Conservation (phyloP, 768 basidiomycete genomes). For the Amanita inopinata region DNA sequence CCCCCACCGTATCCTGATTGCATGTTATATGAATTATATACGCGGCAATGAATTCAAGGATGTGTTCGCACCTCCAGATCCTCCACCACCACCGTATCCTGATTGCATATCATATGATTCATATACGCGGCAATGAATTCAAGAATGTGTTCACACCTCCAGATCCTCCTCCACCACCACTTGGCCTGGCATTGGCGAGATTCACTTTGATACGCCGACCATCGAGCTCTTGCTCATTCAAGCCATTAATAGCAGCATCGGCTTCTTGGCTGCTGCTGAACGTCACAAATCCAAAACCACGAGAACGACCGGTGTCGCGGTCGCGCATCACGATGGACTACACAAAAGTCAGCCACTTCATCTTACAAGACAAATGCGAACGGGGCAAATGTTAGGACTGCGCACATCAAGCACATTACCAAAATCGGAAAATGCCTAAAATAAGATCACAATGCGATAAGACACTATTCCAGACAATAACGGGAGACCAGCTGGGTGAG, state of each 20-base stretch:
- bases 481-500: slow-evolving; percentile 25
- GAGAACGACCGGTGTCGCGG: slow-evolving; percentile 93
- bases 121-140: not conserved
- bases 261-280: slow-evolving; percentile 57
- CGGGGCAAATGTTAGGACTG: slow-evolving; percentile 32
- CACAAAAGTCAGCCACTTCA: slow-evolving; percentile 30
- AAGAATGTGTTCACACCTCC: slow-evolving; percentile 14
- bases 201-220: slow-evolving; percentile 88
- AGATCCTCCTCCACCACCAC: slow-evolving; percentile 45
- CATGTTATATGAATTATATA: too few species aligned
- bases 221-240: slow-evolving; percentile 92
- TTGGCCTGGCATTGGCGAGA: slow-evolving; percentile 60
- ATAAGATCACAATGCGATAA: slow-evolving; percentile 41
- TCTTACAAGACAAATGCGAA: slow-evolving; percentile 18
- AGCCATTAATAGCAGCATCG: slow-evolving; percentile 56
- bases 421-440: slow-evolving; percentile 75
- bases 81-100: slow-evolving; percentile 17
- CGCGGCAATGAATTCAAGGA: slow-evolving; percentile 3
- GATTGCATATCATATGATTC: too few species aligned
- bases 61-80: slow-evolving; percentile 22
- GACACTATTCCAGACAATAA: slow-evolving; percentile 26
- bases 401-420: slow-evolving; percentile 91
- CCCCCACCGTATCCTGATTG: slow-evolving; percentile 20
- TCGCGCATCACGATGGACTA: slow-evolving; percentile 98
- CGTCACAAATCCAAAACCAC: slow-evolving; percentile 96